These are phyloP conservation scores for Earliella scabrosa DNA, from an alignment of 1,284 basidiomycete species.

Conservation along the genomic window DNA sequence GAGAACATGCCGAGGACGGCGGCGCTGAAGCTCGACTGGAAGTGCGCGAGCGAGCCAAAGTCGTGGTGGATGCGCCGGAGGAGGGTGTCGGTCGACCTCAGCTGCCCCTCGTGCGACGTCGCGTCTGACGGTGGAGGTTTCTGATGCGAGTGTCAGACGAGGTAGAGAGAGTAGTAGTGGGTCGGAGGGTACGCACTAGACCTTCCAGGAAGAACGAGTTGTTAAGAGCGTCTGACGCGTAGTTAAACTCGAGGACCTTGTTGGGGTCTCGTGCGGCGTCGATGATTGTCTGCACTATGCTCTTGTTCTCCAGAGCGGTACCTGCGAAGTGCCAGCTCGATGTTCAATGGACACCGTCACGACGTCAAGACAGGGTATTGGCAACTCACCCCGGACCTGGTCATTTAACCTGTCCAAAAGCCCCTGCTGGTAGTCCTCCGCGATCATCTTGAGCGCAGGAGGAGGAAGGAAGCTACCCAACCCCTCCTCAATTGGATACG, in stretches of 20 bases:
- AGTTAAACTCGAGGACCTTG: constrained; percentile 84
- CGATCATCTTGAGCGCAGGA: constrained; percentile 65
- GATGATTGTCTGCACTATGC: constrained; percentile 79
- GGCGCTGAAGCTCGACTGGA: constrained; percentile 81
- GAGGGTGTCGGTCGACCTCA: constrained; percentile 44
- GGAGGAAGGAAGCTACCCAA: constrained; percentile 78
- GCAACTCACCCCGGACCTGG: constrained; percentile 65
- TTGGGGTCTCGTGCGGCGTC: constrained; percentile 66
- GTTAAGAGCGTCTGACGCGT: constrained; percentile 92
- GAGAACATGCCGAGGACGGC: constrained; percentile 80
- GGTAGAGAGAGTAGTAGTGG: too few species aligned
- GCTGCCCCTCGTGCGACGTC: constrained; percentile 44
- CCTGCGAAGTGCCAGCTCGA: constrained; percentile 21
- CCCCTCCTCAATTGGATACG: constrained; percentile 71
- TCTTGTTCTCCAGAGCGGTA: constrained; percentile 47
- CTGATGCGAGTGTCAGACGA: constrained; percentile 33
- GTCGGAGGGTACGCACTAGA: constrained; percentile 74
- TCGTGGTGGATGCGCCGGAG: constrained; percentile 47
- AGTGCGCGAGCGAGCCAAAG: constrained; percentile 68
- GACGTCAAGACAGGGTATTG: not conserved
- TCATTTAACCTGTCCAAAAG: constrained; percentile 77
- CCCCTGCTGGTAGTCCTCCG: constrained; percentile 83
- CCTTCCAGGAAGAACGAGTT: constrained; percentile 93
- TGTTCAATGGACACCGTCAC: not conserved
- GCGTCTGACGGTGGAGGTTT: constrained; percentile 50